Percentiles rank a stretch among this genome's conserved stretches.
Conservation (phyloP, 176 grass and related monocot species). For the Pharus latifolius region DNA sequence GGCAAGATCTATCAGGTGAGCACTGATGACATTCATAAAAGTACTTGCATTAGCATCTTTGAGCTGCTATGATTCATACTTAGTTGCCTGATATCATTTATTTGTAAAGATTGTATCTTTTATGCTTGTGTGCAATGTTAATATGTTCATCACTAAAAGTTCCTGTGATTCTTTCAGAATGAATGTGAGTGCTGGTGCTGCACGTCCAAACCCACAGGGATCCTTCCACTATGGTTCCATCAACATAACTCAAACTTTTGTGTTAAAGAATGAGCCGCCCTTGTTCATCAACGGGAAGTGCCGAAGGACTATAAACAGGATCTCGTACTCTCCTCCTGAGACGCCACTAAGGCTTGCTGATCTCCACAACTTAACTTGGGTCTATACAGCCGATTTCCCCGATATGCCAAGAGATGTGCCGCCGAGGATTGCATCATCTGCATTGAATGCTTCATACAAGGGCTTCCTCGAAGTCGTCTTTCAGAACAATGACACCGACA, state of each 20-base stretch:
- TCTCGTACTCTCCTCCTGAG: constrained; percentile 63
- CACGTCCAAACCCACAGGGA: constrained; percentile 80
- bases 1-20: constrained; percentile 76
- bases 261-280: constrained; percentile 46
- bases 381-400: constrained; percentile 74
- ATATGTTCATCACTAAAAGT: not conserved
- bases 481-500: constrained; percentile 77
- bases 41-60: not conserved
- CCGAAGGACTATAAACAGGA: constrained; percentile 54
- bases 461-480: constrained; percentile 93
- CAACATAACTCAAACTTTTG: constrained; percentile 62
- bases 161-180: constrained; percentile 39
- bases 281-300: constrained; percentile 41
- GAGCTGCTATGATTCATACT: not conserved
- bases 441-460: constrained; percentile 65
- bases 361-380: constrained; percentile 37
- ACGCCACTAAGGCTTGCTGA: constrained; percentile 84
- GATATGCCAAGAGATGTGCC: constrained; percentile 32
- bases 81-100: not conserved
- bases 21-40: not conserved
- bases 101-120: not conserved
- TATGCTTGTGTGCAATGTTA: not conserved
- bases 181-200: constrained; percentile 72
- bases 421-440: constrained; percentile 44
- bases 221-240: constrained; percentile 77